Evolutionary conservation across 805 yeast species (phyloP).

Genomic region (Schwanniomyces sp.): DNA sequence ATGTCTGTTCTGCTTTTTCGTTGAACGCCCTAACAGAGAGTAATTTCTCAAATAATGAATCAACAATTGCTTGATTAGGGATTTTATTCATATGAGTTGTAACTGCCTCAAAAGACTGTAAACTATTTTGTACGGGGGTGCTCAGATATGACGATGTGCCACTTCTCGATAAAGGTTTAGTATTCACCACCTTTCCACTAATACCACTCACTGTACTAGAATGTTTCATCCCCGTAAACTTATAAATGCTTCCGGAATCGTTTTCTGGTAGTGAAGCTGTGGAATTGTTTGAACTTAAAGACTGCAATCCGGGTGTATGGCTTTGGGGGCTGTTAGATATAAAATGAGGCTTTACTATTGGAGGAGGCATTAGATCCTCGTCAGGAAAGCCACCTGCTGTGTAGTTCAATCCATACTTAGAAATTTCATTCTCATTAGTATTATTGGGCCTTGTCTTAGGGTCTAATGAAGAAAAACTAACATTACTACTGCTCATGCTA

Average conservation of each 20-base stretch:
- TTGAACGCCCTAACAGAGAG: slow-evolving; percentile 37
- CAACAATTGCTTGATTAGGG: slow-evolving; percentile 37
- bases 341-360: slow-evolving; percentile 5
- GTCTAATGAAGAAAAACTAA: slow-evolving; percentile 14
- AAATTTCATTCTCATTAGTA: slow-evolving; percentile 3
- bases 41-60: slow-evolving; percentile 38
- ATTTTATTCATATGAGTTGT: slow-evolving; percentile 30
- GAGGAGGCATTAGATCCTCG: slow-evolving; percentile 26
- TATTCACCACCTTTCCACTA: neutral
- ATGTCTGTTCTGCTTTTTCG: slow-evolving; percentile 29
- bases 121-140: slow-evolving; percentile 12
- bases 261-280: slow-evolving; percentile 3
- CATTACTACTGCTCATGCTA: slow-evolving; percentile 4
- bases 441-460: slow-evolving; percentile 7
- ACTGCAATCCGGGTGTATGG: neutral
- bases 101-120: slow-evolving; percentile 35
- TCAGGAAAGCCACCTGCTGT: slow-evolving; percentile 28
- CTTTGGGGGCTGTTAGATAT: neutral
- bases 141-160: neutral
- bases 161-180: neutral
- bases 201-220: neutral
- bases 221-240: neutral
- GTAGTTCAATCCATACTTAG: slow-evolving; percentile 24
- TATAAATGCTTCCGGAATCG: neutral
- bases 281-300: slow-evolving; percentile 1